These are phyloP conservation scores for Phyllachora maydis DNA, from an alignment of 2,329 filamentous ascomycete species.

Conservation along the genomic window DNA sequence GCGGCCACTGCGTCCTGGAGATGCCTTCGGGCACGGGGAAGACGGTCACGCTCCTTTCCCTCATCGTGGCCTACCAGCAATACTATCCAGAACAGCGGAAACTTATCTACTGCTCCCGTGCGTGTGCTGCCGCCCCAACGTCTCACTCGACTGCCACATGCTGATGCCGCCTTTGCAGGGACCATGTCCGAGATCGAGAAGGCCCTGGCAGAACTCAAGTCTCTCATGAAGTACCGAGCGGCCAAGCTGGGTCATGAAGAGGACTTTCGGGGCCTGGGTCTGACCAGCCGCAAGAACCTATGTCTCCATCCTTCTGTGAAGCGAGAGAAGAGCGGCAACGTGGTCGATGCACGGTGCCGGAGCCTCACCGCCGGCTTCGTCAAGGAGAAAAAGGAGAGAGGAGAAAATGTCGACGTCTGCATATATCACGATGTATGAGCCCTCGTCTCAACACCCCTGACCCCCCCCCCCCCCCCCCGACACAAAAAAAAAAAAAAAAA, in stretches of 20 bases:
- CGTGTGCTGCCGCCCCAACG: constrained; percentile 2
- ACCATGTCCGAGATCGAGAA: constrained; percentile 99
- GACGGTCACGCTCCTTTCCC: constrained; percentile 81
- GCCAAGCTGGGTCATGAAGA: constrained; percentile 79
- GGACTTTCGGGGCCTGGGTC: constrained; percentile 76
- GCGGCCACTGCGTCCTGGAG: constrained; percentile 88
- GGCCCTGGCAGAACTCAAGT: constrained; percentile 75
- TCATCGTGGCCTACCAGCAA: constrained; percentile 94
- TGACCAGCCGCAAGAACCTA: constrained; percentile 93
- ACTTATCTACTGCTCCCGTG: constrained; percentile 92
- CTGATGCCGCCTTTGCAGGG: constrained; percentile 19
- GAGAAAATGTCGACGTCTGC: constrained; percentile 86
- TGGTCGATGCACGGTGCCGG: constrained; percentile 91
- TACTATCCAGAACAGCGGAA: constrained; percentile 85
- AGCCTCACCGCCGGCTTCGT: constrained; percentile 93
- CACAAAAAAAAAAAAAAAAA: too few relatives aligned
- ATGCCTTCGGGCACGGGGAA: constrained; percentile 99
- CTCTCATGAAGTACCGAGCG: constrained; percentile 83
- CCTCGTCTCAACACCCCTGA: too few relatives aligned
- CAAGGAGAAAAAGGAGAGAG: constrained; percentile 89
- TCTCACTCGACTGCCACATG: constrained; percentile 1
- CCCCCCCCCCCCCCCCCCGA: too few relatives aligned
- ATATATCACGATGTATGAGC: constrained; percentile 70
- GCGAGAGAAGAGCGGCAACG: constrained; percentile 79
- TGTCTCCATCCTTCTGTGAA: constrained; percentile 94